Evolutionary conservation across 2,329 filamentous ascomycete species (phyloP).

Genomic region (Lecanoromycetidae sp.): DNA sequence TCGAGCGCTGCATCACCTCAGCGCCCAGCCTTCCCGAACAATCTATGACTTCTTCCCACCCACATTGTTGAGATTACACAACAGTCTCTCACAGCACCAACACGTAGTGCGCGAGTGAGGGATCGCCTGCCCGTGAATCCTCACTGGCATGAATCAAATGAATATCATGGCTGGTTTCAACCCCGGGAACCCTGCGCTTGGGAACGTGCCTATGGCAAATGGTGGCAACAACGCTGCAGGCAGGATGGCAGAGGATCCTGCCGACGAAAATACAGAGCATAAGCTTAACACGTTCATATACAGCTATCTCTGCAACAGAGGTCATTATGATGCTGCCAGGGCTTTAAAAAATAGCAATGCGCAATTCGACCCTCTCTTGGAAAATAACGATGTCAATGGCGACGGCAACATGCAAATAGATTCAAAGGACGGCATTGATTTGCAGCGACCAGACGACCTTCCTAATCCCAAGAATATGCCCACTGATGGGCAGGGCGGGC

Average conservation of each 20-base stretch:
- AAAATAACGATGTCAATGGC: constrained; percentile 59
- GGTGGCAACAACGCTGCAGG: constrained; percentile 29
- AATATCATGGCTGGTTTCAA: constrained; percentile 36
- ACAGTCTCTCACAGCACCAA: background rate
- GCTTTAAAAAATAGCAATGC: constrained; percentile 54
- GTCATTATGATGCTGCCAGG: constrained; percentile 73
- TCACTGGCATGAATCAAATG: constrained; percentile 39
- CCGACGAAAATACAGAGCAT: constrained; percentile 13
- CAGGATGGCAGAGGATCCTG: constrained; percentile 27
- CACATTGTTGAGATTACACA: background rate
- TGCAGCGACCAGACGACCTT: constrained; percentile 66
- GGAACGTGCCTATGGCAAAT: constrained; percentile 46
- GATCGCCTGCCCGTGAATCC: background rate
- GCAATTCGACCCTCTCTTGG: constrained; percentile 56
- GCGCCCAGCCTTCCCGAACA: background rate
- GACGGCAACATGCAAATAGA: constrained; percentile 76
- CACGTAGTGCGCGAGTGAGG: background rate
- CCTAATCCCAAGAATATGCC: constrained; percentile 57
- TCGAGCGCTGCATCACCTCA: constrained; percentile 5
- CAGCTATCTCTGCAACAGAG: constrained; percentile 69
- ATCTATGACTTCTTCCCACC: constrained; percentile 7
- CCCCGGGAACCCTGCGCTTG: constrained; percentile 42
- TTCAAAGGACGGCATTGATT: constrained; percentile 61
- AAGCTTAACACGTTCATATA: constrained; percentile 51
- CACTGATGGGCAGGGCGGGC: constrained; percentile 53